phyloP scores from a whole-genome alignment of 1,284 basidiomycete species.

The Cutaneotrichosporon daszewskae region DNA sequence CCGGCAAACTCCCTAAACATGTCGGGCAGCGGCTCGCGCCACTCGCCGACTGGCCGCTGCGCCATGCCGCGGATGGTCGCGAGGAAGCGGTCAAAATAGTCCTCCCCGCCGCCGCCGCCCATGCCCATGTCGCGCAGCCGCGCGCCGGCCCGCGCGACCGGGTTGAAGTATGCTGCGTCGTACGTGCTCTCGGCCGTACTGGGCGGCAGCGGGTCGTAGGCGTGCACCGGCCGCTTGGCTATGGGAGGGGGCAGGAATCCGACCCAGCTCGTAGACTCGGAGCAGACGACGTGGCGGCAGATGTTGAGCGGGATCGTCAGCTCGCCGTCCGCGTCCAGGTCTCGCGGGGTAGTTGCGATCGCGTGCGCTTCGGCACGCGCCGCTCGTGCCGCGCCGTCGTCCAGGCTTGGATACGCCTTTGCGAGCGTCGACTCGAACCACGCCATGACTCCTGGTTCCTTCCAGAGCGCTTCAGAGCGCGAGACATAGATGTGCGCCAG shows the following conservation, averaged over 20 bases:
- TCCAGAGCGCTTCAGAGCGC: constrained; percentile 72
- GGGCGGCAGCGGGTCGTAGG: constrained; percentile 78
- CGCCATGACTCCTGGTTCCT: constrained; percentile 57
- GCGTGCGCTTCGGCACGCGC: constrained; percentile 36
- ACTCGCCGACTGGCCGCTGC: constrained; percentile 8
- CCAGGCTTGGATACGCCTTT: constrained; percentile 20
- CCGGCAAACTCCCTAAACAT: constrained; percentile 12
- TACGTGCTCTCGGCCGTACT: constrained; percentile 57
- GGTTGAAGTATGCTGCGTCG: constrained; percentile 62
- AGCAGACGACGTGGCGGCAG: constrained; percentile 69
- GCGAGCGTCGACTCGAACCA: constrained; percentile 62
- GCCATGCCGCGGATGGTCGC: constrained; percentile 12
- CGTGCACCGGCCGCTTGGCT: constrained; percentile 50
- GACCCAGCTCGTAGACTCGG: constrained; percentile 58
- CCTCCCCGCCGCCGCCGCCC: constrained; percentile 1
- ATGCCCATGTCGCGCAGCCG: constrained; percentile 5
- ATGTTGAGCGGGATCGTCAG: constrained; percentile 48
- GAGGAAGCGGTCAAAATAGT: constrained; percentile 13
- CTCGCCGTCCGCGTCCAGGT: constrained; percentile 20
- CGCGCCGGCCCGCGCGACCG: constrained; percentile 12
- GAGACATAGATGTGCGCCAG: constrained; percentile 79
- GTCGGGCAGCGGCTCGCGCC: constrained; percentile 12
- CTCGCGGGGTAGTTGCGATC: constrained; percentile 45
- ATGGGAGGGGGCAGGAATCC: constrained; percentile 63
- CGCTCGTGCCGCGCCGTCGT: constrained; percentile 20